A percentile compares a stretch with the other conserved stretches of the same genome.
Evolutionary conservation across 179 eudicot genomes (phyloP).

Genomic region (Patellifolia procumbens): DNA sequence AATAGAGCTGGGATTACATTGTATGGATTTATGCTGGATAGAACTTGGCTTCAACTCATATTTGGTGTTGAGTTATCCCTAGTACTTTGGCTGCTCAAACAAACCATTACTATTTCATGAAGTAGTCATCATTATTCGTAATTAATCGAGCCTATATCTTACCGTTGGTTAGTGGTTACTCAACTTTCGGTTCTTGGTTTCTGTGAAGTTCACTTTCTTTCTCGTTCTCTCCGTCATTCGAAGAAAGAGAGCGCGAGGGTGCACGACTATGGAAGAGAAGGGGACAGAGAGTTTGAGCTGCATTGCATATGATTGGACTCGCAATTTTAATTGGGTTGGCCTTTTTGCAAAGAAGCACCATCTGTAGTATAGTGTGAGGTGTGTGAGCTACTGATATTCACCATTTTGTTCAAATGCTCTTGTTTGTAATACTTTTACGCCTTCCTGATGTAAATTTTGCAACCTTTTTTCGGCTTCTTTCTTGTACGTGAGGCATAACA

Average conservation of each 20-base stretch:
- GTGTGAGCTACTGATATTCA: no score
- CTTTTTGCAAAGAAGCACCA: not conserved
- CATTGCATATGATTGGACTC: not conserved
- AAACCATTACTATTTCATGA: conserved; percentile 63
- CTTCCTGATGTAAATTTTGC: not conserved
- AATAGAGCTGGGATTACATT: conserved; percentile 87
- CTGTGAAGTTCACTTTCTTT: no score
- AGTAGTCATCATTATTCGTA: not conserved
- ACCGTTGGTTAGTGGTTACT: not conserved
- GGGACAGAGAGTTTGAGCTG: not conserved
- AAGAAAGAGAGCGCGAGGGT: not conserved
- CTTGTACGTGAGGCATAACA: not conserved
- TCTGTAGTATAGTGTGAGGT: no score
- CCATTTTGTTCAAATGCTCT: no score
- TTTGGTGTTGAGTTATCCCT: conserved; percentile 77
- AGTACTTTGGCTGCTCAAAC: conserved; percentile 85
- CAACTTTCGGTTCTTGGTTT: not conserved
- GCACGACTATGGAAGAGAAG: not conserved
- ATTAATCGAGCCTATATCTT: not conserved
- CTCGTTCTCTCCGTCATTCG: no score
- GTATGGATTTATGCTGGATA: conserved; percentile 82
- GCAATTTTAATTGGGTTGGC: not conserved
- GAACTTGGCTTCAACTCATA: conserved; percentile 76
- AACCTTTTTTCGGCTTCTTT: not conserved
- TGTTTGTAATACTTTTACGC: not conserved